These are phyloP conservation scores for Proliferodiscus dingleyae DNA, from an alignment of 2,329 filamentous ascomycete species.

Conservation along the genomic window DNA sequence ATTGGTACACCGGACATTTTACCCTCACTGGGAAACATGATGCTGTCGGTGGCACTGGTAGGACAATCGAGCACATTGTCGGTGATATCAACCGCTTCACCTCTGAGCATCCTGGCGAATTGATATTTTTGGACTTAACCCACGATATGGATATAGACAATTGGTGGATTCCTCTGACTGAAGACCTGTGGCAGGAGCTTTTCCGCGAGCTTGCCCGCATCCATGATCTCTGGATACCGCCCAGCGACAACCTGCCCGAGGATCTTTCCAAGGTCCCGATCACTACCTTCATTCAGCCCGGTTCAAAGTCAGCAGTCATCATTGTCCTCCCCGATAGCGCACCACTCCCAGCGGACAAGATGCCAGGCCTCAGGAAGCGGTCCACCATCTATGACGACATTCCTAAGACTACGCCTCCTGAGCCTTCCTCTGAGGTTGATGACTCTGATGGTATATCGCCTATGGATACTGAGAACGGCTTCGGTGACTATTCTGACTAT, in stretches of 20 bases:
- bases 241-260: not conserved
- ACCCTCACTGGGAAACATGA: not conserved
- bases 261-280: constrained; percentile 19
- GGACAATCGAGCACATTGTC: constrained; percentile 15
- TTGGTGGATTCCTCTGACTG: constrained; percentile 3
- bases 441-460: not conserved
- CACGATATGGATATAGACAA: constrained; percentile 16
- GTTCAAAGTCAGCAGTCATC: constrained; percentile 19
- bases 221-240: constrained; percentile 18
- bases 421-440: too few species aligned
- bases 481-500: not conserved
- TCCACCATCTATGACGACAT: too few species aligned
- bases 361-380: not conserved
- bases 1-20: constrained; percentile 18
- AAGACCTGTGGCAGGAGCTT: constrained; percentile 12
- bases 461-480: constrained; percentile 5
- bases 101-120: constrained; percentile 18
- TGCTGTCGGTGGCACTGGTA: constrained; percentile 13
- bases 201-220: constrained; percentile 11
- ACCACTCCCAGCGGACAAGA: not conserved
- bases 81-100: constrained; percentile 23
- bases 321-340: constrained; percentile 14
- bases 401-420: too few species aligned
- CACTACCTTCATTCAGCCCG: constrained; percentile 17
- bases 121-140: constrained; percentile 22